phyloP scores from a whole-genome alignment of 768 basidiomycete genomes.

The Boletellus ananiceps region DNA sequence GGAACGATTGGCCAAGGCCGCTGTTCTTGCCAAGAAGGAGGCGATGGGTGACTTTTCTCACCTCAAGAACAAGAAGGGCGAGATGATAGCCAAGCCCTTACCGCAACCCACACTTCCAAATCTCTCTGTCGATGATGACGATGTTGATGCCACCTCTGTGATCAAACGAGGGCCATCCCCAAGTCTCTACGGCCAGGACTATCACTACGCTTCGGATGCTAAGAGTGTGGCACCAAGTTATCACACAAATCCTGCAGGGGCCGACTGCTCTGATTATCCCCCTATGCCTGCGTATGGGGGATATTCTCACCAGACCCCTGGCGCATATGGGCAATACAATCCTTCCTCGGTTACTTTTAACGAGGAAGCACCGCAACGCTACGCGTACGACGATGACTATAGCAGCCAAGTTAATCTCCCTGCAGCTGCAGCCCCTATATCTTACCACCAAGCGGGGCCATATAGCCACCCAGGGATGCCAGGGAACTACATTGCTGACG shows the following conservation, averaged over 20 bases:
- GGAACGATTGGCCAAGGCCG: conserved; percentile 76
- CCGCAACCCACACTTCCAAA: conserved; percentile 95
- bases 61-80: conserved; percentile 90
- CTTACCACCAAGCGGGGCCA: conserved; percentile 34
- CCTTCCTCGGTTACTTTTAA: conserved; percentile 52
- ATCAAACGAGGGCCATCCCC: conserved; percentile 52
- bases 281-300: conserved; percentile 72
- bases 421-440: conserved; percentile 54
- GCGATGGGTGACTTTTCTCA: conserved; percentile 89
- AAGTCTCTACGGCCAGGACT: conserved; percentile 51
- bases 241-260: conserved; percentile 39
- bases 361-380: conserved; percentile 46
- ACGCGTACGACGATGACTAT: conserved; percentile 64
- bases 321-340: conserved; percentile 52
- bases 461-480: conserved; percentile 15
- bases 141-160: conserved; percentile 51
- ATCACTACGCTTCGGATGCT: conserved; percentile 50
- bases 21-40: conserved; percentile 82
- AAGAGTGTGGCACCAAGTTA: conserved; percentile 37
- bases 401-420: conserved; percentile 61
- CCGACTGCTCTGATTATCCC: conserved; percentile 46
- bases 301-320: conserved; percentile 55
- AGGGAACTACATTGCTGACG: conserved; percentile 39
- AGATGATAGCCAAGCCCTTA: conserved; percentile 69
- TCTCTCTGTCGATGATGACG: conserved; percentile 76